These are phyloP conservation scores for Russula compacta DNA, from an alignment of 768 basidiomycete genomes.

Conservation along the genomic window DNA sequence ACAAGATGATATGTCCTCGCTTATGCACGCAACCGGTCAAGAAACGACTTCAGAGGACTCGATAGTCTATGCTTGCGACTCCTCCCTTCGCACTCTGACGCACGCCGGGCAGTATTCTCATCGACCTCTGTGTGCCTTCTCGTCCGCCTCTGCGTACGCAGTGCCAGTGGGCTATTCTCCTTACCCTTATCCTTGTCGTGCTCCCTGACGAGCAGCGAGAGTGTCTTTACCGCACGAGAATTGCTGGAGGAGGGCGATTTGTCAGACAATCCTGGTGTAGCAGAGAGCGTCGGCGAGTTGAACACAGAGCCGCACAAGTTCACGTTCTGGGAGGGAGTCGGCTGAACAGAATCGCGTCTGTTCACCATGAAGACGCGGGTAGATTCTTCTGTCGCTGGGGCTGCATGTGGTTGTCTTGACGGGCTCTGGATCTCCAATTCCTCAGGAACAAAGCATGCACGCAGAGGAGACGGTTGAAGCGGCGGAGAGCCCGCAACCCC, in stretches of 20 bases:
- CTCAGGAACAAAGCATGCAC: conserved; percentile 1
- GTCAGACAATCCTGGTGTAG: not conserved
- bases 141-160: not conserved
- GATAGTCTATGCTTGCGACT: conserved; percentile 12
- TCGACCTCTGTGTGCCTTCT: conserved; percentile 6
- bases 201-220: conserved; percentile 13
- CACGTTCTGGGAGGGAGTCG: not conserved
- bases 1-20: not conserved
- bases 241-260: not conserved
- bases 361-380: not conserved
- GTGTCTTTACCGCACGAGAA: conserved; percentile 8
- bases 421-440: not conserved
- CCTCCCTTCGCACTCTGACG: not conserved
- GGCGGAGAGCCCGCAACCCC: not conserved
- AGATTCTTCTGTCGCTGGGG: not conserved
- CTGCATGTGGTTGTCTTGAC: not conserved
- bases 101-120: conserved; percentile 18
- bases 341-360: not conserved
- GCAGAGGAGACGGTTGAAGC: conserved; percentile 14
- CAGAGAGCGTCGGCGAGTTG: not conserved
- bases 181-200: conserved; percentile 7
- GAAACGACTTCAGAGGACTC: conserved; percentile 18
- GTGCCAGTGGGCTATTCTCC: conserved; percentile 15
- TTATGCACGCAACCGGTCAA: conserved; percentile 14
- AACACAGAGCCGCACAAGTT: not conserved